Base-by-base conservation (phyloP, 129 eudicot genomes). In the Flaveria ramosissima region DNA sequence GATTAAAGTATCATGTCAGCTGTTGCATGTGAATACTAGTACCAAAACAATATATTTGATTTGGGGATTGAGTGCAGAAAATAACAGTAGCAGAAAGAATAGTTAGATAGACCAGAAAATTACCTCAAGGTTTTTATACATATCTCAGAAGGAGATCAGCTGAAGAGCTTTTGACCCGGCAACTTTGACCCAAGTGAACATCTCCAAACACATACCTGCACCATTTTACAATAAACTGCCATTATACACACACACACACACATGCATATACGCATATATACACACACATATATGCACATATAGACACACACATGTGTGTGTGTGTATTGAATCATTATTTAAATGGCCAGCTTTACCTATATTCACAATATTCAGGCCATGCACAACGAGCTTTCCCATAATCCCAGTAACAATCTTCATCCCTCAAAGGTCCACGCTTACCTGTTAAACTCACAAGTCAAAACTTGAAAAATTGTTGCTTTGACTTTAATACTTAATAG, bases 351-450 rank as follows among this genome's bases (percentile, higher is more conserved):
- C 62, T 9, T 27, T 32, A 92, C 98, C 98, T 90, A 76, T 92
- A 92, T 92, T 90, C 98, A 82, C 98, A 92, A 78, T 92, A 84
- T 72, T 92, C 96, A 14, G 96, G 63, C 96, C 94, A 92, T 56
- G 98, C 96, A 73, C 98, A 92, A 66, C 98, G 90, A 79, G 98
- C 96, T 84, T 90, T 92, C 46, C 89, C 98, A 76, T 92, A 92
- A 74, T 92, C 98, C 96, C 98, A 92, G 63, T 86, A 92, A 73
- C 98, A 92, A 77, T 92, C 96, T 56, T 88, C 98, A 65, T 92
- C 90, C 79, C 98, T 92, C 81, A 92, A 76, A 83, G 98, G 98
- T 66, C 96, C 98, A 71, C 98, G 96, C 82, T 84, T 88, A 57
- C 82, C 98, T 92, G 88, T 83, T 52, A 30, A 77, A 74, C 71